Conservation (phyloP, 257 asterid species). For the Jasminum sambac region DNA sequence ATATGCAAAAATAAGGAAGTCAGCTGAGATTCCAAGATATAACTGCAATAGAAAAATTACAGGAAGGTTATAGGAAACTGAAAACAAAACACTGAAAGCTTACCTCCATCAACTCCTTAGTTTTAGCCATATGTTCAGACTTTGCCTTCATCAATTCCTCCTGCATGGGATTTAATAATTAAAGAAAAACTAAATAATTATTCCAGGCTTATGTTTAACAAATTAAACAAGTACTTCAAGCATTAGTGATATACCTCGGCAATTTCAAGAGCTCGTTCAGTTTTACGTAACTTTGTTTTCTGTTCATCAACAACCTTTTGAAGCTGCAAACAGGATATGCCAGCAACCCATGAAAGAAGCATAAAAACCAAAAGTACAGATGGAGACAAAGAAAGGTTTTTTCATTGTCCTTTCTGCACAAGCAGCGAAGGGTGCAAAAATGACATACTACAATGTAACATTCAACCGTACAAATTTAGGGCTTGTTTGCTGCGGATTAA, state of each 20-base stretch:
- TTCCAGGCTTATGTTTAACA: conserved; percentile 5
- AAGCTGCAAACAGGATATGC: conserved; percentile 52
- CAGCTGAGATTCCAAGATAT: background rate
- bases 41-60: background rate
- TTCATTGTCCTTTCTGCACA: background rate
- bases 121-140: conserved; percentile 64
- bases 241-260: conserved; percentile 65
- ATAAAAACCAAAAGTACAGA: background rate
- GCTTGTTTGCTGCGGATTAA: no score
- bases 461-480: no score
- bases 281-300: conserved; percentile 74
- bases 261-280: conserved; percentile 87
- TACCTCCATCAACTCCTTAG: conserved; percentile 77
- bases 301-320: conserved; percentile 59
- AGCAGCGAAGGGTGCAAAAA: background rate
- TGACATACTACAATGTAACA: background rate
- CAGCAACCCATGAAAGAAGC: background rate
- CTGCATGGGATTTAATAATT: conserved; percentile 39
- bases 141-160: conserved; percentile 86
- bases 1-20: background rate
- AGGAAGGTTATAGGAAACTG: background rate
- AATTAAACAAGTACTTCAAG: conserved; percentile 13
- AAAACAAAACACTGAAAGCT: background rate
- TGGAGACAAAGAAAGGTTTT: background rate
- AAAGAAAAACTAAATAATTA: conserved; percentile 11